These are phyloP conservation scores for Calonectria honghensis DNA, from an alignment of 2,329 filamentous ascomycete genomes.

Conservation along the genomic window DNA sequence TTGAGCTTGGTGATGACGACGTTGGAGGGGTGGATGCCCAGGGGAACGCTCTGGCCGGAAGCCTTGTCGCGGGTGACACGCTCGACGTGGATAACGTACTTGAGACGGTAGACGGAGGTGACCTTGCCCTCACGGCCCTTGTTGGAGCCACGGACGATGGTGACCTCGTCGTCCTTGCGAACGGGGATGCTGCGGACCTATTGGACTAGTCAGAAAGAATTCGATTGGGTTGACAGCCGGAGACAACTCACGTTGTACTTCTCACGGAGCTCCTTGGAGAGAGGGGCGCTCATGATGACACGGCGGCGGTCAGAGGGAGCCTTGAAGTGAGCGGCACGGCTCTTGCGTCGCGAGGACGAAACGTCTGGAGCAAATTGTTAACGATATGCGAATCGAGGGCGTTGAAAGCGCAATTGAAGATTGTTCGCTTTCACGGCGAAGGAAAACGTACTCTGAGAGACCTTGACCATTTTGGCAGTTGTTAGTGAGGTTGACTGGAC, in stretches of 20 bases:
- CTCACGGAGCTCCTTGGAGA: conserved; percentile 97
- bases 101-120: conserved; percentile 97
- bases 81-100: conserved; percentile 98
- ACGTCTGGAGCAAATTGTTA: conserved; percentile 67
- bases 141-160: conserved; percentile 92
- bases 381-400: conserved; percentile 32
- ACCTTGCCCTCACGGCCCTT: conserved; percentile 99
- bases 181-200: conserved; percentile 96
- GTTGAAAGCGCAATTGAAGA: conserved; percentile 17
- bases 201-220: conserved; percentile 36
- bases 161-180: conserved; percentile 98
- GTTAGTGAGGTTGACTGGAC: conserved; percentile 53
- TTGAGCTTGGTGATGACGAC: conserved; percentile 99
- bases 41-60: conserved; percentile 95
- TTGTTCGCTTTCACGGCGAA: not conserved
- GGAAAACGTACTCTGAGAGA: conserved; percentile 74
- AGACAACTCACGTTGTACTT: conserved; percentile 93
- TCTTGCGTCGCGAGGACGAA: conserved; percentile 94
- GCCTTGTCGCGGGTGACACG: conserved; percentile 97
- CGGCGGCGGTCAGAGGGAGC: conserved; percentile 96
- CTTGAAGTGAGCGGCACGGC: conserved; percentile 98
- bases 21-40: conserved; percentile 97
- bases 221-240: not conserved
- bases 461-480: conserved; percentile 80
- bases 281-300: conserved; percentile 96